Conservation (phyloP, 2,329 filamentous ascomycete species). For the Emmonsiellopsis sp. region DNA sequence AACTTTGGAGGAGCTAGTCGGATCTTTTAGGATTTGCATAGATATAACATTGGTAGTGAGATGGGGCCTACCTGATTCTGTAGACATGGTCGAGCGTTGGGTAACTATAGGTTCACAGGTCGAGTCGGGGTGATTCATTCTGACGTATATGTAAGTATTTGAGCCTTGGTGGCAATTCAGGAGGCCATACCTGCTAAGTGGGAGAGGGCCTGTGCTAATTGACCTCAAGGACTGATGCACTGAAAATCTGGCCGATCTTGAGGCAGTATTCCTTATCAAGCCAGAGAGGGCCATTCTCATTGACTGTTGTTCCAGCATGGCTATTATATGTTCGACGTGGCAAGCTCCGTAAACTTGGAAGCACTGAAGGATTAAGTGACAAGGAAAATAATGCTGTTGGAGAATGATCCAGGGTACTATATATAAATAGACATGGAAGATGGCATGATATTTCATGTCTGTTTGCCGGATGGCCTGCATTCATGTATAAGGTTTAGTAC, state of each 20-base stretch:
- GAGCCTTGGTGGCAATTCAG: neutral
- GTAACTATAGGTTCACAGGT: neutral
- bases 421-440: no score
- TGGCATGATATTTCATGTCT: no score
- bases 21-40: neutral
- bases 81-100: neutral
- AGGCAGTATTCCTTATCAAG: neutral
- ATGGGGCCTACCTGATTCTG: neutral
- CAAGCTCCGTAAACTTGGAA: neutral
- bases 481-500: no score
- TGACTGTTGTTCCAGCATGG: neutral
- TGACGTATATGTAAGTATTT: neutral
- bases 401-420: no score
- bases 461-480: no score
- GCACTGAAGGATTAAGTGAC: no score
- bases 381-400: neutral
- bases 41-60: neutral
- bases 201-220: neutral
- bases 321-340: neutral
- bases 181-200: neutral
- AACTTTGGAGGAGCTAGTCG: conserved; percentile 17
- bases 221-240: neutral
- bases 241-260: neutral
- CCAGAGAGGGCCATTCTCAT: neutral
- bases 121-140: neutral